Base-by-base conservation (phyloP, 805 yeast genomes). In the Candida chilensis region DNA sequence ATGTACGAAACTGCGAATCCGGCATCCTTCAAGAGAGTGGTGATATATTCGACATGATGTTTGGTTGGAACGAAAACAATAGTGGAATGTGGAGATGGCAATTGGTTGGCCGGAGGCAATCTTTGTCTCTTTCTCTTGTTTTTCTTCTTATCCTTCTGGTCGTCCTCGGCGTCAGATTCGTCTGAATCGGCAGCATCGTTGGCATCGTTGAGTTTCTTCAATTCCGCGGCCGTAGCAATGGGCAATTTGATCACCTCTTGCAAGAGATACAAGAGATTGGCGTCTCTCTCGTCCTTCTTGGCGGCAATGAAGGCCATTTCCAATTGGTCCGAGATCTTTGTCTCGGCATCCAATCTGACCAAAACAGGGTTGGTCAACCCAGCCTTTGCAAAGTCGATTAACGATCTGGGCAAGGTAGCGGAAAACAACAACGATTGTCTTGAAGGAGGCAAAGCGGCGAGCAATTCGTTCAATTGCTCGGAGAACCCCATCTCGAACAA, bases 301-400 rank as follows among this genome's bases (percentile, higher is more conserved):
- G 85, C 71, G 11, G 90, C 63, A 37, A 92, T 64, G 43, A 83
- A 92, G 3, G 84, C 78, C 94, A 88, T 83, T 52, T 92, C 94
- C 42, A 92, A 71, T 35, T 87, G 76, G 33, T 88, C 96, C 2
- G 95, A 81, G 20, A 92, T 74, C 47, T 88, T 92, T 8, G 87
- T 64, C 45, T 92, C 99, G 3, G 96, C 79, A 60, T 92, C 99
- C 37, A 92, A 63, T 45, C 98, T 71, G 12, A 92, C 95, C 34
- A 92, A 71, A 12, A 85, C 87, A 0, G 99, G 98, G 47, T 87
- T 90, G 3, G 78, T 71, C 29, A 92, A 67, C 5, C 99, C 99
- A 4, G 97, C 97, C 50, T 88, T 87, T 31, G 98, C 98, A 60
- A 92, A 92, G 45, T 90, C 96, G 16, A 92, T 96, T 42, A 92